Conservation (phyloP, 1,284 basidiomycete species). For the Tylopilus orsonianus region DNA sequence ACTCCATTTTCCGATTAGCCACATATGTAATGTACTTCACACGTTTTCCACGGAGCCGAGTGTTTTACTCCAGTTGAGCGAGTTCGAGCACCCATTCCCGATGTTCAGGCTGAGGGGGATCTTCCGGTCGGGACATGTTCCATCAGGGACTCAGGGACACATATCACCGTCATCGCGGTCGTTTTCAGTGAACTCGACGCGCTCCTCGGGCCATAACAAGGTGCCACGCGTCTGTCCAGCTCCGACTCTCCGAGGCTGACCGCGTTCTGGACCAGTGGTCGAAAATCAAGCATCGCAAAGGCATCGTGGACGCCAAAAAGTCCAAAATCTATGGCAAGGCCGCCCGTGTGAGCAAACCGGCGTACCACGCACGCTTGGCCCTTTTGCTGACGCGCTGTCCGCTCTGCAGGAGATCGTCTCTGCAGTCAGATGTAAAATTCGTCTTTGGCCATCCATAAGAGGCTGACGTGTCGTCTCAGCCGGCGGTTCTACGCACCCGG, state of each 20-base stretch:
- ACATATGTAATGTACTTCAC: not conserved
- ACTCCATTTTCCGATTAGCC: not conserved
- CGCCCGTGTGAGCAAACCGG: slow-evolving; percentile 50
- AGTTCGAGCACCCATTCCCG: too few relatives aligned
- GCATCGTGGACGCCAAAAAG: slow-evolving; percentile 66
- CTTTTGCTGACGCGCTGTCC: not conserved
- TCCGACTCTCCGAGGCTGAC: slow-evolving; percentile 8
- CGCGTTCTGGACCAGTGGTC: slow-evolving; percentile 60
- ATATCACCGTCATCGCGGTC: slow-evolving; percentile 25
- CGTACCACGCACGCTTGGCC: not conserved
- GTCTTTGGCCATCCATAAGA: not conserved
- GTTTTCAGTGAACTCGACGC: slow-evolving; percentile 38
- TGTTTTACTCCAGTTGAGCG: too few relatives aligned
- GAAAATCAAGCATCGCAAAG: slow-evolving; percentile 84
- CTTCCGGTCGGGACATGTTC: slow-evolving; percentile 4
- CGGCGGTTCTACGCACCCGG: slow-evolving; percentile 67
- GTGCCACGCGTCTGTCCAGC: slow-evolving; percentile 32
- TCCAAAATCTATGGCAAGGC: slow-evolving; percentile 60
- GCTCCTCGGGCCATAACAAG: slow-evolving; percentile 67
- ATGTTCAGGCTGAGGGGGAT: slow-evolving; percentile 17
- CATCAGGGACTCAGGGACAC: slow-evolving; percentile 1
- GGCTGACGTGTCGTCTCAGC: slow-evolving; percentile 36
- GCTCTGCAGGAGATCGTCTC: slow-evolving; percentile 62
- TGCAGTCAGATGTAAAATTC: slow-evolving; percentile 57
- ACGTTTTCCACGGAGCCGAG: slow-evolving; percentile 18